Evolutionary conservation across 2,329 filamentous ascomycete genomes (phyloP), one percentile per base, ranked within the genome.

Genomic region (Microcera coccophila): DNA sequence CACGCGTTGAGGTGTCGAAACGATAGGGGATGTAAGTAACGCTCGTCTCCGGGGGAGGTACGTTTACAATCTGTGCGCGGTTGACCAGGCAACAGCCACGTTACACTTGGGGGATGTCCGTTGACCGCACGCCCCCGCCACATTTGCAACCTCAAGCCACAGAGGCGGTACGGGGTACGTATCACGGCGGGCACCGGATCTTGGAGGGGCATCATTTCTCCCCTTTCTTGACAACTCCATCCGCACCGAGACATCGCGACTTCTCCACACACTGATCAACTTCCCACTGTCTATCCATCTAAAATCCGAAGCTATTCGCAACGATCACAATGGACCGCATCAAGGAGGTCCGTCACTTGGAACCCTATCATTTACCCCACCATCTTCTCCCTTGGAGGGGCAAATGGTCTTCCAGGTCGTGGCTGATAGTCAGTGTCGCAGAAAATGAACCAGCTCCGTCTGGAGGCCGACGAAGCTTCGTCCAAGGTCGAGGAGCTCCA

Each of bases 361-460:
- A 37, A 40, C 29, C 42, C 48, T 52, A 42, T 44, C 37, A 39
- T 44, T 45, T 57, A 54, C 61, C 61, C 61, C 62, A 55, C 60
- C 59, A 61, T 58, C 54, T 44, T 56, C 52, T 57, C 50, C 55
- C 46, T 52, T 58, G 57, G 57, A 60, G 57, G 57, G 57, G 57
- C 56, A 59, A 46, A 33, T 19, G 21, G 33, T 36, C 36, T 24
- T 20, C 38, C 29, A 44, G 39, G 22, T 35, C 44, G 44, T 52
- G 45, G 53, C 59, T 61, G 51, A 52, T 48, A 48, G 41, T 44
- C 54, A 45, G 42, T 22, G 31, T 28, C 24, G 49, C 52, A 96
- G 91, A 91, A 90, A 84, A 91, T 96, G 88, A 86, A 86, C 76
- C 78, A 84, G 70, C 89, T 98, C 75, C 90, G 91, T 67, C 74